A percentile compares a stretch with the other conserved stretches of the same genome.
These are phyloP conservation scores for Solanum chaucha DNA, from an alignment of 257 asterid species.

Conservation along the genomic window DNA sequence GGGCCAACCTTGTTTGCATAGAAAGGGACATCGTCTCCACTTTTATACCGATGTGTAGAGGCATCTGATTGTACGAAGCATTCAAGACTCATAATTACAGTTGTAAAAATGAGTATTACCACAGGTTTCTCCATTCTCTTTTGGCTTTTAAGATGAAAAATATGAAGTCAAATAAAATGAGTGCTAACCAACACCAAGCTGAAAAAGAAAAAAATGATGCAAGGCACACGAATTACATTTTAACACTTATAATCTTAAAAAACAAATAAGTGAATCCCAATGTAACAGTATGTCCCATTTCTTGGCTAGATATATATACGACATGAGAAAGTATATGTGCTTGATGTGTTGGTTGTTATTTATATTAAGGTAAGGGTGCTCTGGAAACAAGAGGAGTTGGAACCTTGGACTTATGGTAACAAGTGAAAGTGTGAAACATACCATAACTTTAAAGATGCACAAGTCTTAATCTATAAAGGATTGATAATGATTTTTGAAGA, in stretches of 20 bases:
- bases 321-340: neutral
- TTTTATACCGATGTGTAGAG: constrained; percentile 2
- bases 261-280: neutral
- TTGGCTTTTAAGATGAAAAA: neutral
- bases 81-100: neutral
- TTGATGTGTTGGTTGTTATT: neutral
- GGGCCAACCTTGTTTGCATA: constrained; percentile 10
- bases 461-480: neutral
- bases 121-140: neutral
- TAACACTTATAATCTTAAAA: neutral
- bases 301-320: neutral
- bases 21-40: constrained; percentile 8
- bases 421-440: neutral
- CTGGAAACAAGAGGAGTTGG: neutral
- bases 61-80: constrained; percentile 1
- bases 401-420: neutral
- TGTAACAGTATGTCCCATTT: neutral
- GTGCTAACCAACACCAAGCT: neutral
- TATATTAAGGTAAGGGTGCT: neutral
- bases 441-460: neutral
- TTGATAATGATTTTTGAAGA: neutral
- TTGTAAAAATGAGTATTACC: neutral
- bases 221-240: neutral
- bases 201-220: neutral
- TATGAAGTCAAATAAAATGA: neutral